A percentile compares a stretch with the other conserved stretches of the same genome.
phyloP scores from a whole-genome alignment of 2,329 filamentous ascomycete species.

The Chaetomium olivaceum region DNA sequence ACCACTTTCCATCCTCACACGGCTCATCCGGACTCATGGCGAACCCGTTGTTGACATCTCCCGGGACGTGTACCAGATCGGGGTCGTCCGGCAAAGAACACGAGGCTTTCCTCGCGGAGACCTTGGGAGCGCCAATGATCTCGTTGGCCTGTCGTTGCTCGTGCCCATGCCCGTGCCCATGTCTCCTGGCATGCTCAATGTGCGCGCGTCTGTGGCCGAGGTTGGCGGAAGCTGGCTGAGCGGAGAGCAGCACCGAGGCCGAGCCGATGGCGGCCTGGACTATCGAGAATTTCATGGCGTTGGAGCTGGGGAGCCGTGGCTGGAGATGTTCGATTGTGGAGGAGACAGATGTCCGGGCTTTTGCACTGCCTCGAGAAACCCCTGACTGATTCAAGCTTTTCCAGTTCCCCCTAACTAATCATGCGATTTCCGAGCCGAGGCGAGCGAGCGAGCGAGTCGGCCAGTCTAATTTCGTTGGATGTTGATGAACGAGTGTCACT shows the following conservation, averaged over 20 bases:
- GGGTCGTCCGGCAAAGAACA: slow-evolving; percentile 68
- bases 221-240: slow-evolving; percentile 42
- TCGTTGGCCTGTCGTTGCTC: slow-evolving; percentile 27
- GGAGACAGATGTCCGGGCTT: not conserved
- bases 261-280: slow-evolving; percentile 52
- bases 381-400: slow-evolving; percentile 6
- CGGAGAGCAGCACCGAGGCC: slow-evolving; percentile 50
- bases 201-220: slow-evolving; percentile 46
- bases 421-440: not conserved
- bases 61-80: slow-evolving; percentile 68
- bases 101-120: slow-evolving; percentile 56
- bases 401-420: not conserved
- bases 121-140: slow-evolving; percentile 27
- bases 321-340: not conserved
- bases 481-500: slow-evolving; percentile 2
- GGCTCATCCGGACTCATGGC: slow-evolving; percentile 75
- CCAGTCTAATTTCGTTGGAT: not conserved
- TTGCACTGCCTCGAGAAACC: not conserved
- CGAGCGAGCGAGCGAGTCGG: slow-evolving; percentile 5
- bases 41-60: slow-evolving; percentile 70
- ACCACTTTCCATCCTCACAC: slow-evolving; percentile 68
- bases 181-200: slow-evolving; percentile 35
- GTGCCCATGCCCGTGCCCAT: slow-evolving; percentile 28
- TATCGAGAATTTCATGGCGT: slow-evolving; percentile 54
- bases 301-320: not conserved